Base-by-base conservation (phyloP, 768 basidiomycete genomes). In the Agaricus sinodeliciosus region DNA sequence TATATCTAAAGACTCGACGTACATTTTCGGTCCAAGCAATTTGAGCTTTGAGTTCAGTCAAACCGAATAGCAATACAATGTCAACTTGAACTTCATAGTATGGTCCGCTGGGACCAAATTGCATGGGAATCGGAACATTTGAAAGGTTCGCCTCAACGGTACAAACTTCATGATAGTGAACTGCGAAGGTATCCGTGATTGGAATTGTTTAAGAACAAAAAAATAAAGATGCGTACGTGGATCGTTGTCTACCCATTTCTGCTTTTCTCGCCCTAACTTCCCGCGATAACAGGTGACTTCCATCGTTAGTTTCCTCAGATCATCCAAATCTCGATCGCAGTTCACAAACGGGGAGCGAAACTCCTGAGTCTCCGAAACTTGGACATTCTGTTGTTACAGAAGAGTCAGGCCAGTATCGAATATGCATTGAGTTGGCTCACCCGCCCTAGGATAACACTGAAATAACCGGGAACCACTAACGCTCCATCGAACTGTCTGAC, bases 1-100 rank as follows among this genome's bases (percentile, higher is more conserved):
- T 50, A 44, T 46, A 37, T 27, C 15, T 11, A 16, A 25, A 46
- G 25, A 13, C 9, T 3, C 34, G 16, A 51, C 72, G 71, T 22
- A 64, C 77, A 44, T 72, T 69, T 35, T 79, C 76, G 56, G 67
- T 62, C 79, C 79, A 82, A 22, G 69, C 65, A 44, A 81, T 69
- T 44, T 78, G 74, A 0, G 78, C 79, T 53, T 70, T 73, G 55
- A 81, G 60, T 55, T 81, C 80, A 2, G 78, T 80, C 43, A 76
- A 57, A 4, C 80, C 80, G 50, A 82, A 79, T 7, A 74, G 62
- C 19, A 82, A 55, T 9, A 81, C 65, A 4, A 81, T 63, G n/a
- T 74, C 71, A 51, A 65, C 75, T 3, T 67, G 58, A 31, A 74
- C 57, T 31, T 61, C 51, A 51, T 63, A 75, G 47, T 65, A 72